Conservation (phyloP, 176 grass and related monocot species). For the Oryza brachyantha region DNA sequence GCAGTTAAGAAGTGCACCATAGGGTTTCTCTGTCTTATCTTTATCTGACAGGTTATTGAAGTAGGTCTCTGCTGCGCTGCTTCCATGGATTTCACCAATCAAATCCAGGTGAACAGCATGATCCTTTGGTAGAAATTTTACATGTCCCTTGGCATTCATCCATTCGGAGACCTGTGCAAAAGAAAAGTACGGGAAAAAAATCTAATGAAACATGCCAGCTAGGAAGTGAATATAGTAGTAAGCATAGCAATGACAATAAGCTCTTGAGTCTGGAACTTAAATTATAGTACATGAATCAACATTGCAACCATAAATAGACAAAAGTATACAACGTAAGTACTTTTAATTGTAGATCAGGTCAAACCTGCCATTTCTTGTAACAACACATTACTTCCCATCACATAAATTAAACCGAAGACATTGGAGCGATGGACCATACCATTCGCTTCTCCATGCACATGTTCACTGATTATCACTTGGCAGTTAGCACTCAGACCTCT, state of each 20-base stretch:
- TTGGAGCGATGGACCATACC: no score
- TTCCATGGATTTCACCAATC: conserved; percentile 59
- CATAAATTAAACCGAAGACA: no score
- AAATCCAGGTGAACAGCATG: conserved; percentile 81
- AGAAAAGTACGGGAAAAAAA: not conserved
- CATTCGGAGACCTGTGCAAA: conserved; percentile 75
- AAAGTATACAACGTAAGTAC: not conserved
- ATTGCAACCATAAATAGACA: not conserved
- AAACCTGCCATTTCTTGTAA: not conserved
- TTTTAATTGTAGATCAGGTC: not conserved
- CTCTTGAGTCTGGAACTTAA: not conserved
- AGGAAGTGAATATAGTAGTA: not conserved
- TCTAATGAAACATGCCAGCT: not conserved
- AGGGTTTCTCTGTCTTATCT: conserved; percentile 63
- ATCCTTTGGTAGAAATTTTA: conserved; percentile 59
- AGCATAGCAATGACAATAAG: not conserved
- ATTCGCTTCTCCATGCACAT: no score
- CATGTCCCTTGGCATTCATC: conserved; percentile 59
- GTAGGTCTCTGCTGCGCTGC: conserved; percentile 61
- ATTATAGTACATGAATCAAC: not conserved
- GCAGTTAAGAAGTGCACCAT: conserved; percentile 80
- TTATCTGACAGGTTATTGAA: conserved; percentile 57
- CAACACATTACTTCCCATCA: no score
- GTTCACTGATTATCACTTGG: not conserved
- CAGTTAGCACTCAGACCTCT: not conserved